Evolutionary conservation across 2,329 filamentous ascomycete genomes (phyloP), one percentile per base, ranked within the genome.

Genomic region (Fusarium sp.): DNA sequence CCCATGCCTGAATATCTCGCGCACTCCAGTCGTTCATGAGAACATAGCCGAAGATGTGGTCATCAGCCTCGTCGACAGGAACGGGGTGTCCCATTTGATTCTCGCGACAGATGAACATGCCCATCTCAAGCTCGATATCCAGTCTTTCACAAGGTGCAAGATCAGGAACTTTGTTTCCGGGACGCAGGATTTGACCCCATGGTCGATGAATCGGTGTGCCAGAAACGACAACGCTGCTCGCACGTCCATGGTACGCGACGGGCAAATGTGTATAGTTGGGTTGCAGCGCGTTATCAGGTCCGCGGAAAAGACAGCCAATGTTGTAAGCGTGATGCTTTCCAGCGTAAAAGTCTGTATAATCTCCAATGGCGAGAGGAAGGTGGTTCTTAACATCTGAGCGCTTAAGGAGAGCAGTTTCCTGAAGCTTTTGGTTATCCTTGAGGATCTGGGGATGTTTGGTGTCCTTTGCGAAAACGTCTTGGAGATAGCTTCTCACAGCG

Each of bases 341-440:
- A 16, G 91, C 93, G 76, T 93, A 96, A 81, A 95, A 96, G 77
- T 96, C 93, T 3, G 92, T 93, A 77, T 95, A 95, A 77, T 95
- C 93, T 32, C 92, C 91, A 74, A 95, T 93, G 40, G 87, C 83
- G 83, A 96, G 88, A 2, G 93, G 93, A 2, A 95, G 74, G 69
- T 94, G 92, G 74, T 86, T 91, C 65, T 83, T 86, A n/a, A 90
- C 86, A 7, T 86, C 85, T 30, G 77, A 48, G 2, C 75, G 59
- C 9, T 73, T 73, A 7, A 82, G 9, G 16, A 81, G 58, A 9
- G 77, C 78, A 2, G 64, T 40, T 11, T 74, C 57, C 42, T 74
- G 75, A 1, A 83, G 76, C 3, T 65, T 61, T 14, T 76, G 69
- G 42, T 83, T 80, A 60, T 83, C 77, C 32, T 77, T 78, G 18